Conservation (phyloP, 2,329 filamentous ascomycete species). For the Cyphellophora attinorum region DNA sequence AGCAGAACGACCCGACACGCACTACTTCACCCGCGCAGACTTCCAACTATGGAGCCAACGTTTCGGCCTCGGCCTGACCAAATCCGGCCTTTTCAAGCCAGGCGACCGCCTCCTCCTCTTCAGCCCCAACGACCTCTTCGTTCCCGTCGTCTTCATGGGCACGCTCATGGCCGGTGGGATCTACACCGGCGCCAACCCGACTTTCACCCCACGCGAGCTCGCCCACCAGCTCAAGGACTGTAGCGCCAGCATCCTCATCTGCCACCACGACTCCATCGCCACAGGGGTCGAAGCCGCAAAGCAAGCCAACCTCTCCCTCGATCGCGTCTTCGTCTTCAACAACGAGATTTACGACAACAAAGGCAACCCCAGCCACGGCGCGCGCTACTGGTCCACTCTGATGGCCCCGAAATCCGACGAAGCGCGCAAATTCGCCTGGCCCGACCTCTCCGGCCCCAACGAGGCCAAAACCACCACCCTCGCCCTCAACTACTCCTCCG, state of each 20-base stretch:
- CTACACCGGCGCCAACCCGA: constrained; percentile 46
- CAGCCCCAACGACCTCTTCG: constrained; percentile 60
- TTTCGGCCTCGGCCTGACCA: constrained; percentile 53
- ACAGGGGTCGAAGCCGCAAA: constrained; percentile 42
- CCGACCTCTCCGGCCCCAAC: constrained; percentile 39
- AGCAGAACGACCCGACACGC: constrained; percentile 51
- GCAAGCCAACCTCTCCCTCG: constrained; percentile 25
- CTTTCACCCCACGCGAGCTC: constrained; percentile 42
- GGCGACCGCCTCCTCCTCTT: constrained; percentile 64
- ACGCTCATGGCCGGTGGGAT: constrained; percentile 51
- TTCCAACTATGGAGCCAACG: constrained; percentile 60
- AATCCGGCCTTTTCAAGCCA: constrained; percentile 46
- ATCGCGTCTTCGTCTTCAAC: constrained; percentile 42
- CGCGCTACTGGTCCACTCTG: constrained; percentile 19
- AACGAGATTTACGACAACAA: constrained; percentile 28
- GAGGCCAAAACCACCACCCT: constrained; percentile 37
- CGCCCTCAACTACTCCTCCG: constrained; percentile 37
- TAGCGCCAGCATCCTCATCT: constrained; percentile 32
- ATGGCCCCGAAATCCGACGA: constrained; percentile 21
- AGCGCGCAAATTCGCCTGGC: constrained; percentile 39
- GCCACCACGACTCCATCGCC: constrained; percentile 40
- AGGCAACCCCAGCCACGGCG: constrained; percentile 21
- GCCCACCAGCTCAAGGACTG: constrained; percentile 37
- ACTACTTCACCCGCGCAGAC: constrained; percentile 49
- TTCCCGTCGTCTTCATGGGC: constrained; percentile 46